Conservation (phyloP, 768 basidiomycete species). For the Hydnomerulius pinastri region DNA sequence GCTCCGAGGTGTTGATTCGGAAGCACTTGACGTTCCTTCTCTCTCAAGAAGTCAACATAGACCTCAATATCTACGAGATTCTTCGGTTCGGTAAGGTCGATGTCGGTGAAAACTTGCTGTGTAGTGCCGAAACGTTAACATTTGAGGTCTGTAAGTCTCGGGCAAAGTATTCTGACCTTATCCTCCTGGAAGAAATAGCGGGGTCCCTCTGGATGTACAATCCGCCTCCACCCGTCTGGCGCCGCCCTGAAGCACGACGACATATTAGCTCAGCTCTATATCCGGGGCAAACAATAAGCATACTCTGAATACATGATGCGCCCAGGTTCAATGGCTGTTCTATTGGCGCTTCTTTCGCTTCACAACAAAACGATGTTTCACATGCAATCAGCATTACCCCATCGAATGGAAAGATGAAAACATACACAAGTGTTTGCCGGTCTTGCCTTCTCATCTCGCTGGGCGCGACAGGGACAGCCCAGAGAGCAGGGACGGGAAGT, state of each 20-base stretch:
- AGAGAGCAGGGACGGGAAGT: not conserved
- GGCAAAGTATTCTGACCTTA: not conserved
- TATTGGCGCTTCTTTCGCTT: not conserved
- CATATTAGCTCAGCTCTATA: not conserved
- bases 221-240: not conserved
- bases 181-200: not conserved
- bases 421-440: not conserved
- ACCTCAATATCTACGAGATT: not conserved
- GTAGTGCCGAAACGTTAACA: too few relatives aligned
- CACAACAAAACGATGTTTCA: not conserved
- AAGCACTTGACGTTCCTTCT: not conserved
- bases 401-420: not conserved
- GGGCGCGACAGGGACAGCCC: not conserved
- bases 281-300: not conserved
- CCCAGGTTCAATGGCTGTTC: not conserved
- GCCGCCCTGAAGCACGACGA: not conserved
- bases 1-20: not conserved
- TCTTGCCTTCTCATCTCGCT: not conserved
- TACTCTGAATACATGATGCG: not conserved
- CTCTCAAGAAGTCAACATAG: not conserved
- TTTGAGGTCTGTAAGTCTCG: too few relatives aligned
- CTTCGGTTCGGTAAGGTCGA: not conserved
- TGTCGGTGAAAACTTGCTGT: conserved; percentile 6
- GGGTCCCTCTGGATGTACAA: conserved; percentile 6
- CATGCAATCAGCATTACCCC: not conserved